Evolutionary conservation across 2,329 filamentous ascomycete genomes (phyloP), one percentile per base, ranked within the genome.

Genomic region (Xylaria sp.): DNA sequence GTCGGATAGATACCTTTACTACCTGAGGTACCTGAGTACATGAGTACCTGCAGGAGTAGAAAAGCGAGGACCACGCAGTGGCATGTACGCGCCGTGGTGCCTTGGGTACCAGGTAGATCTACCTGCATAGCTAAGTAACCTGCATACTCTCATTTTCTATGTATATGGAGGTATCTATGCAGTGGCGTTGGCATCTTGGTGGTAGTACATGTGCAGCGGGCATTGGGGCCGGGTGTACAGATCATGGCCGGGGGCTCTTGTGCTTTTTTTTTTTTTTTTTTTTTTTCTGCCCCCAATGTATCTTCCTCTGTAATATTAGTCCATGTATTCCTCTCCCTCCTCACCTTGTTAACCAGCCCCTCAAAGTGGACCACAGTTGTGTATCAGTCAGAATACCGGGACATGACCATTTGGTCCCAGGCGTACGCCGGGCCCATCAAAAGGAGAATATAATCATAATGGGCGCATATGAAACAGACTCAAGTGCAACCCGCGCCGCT

Each of bases 11-110:
- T 10, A 35, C 32, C 8, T 63, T 10, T 18, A n/a, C 51, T 48
- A 37, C 21, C 29, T 25, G 29, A 35, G 29, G 25, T 59, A 51
- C 16, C 42, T 42, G 21, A 27, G 32, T 35, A 35, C 32, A 35
- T 35, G 32, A 35, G 18, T 63, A 48, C 25, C 25, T 57, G 35
- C 50, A 47, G 29, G 47, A 44, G 53, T 25, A 62, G 51, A 53
- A 48, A 66, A 60, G 59, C 58, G 29, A 66, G 48, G 66, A 55
- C 62, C 66, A n/a, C 60, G 62, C 61, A 55, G 62, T 59, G 62
- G 59, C 42, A 53, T 23, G 21, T 57, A 21, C 18, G 29, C 51
- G 51, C 51, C 27, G 23, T 53, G 25, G 12, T 54, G 18, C 51
- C 51, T 54, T 2, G 10, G 32, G 32, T 35, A 35, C 27, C 50